A percentile compares a stretch with the other conserved stretches of the same genome.
Conservation (phyloP, 176 grass and related monocot species). For the Olyra latifolia region DNA sequence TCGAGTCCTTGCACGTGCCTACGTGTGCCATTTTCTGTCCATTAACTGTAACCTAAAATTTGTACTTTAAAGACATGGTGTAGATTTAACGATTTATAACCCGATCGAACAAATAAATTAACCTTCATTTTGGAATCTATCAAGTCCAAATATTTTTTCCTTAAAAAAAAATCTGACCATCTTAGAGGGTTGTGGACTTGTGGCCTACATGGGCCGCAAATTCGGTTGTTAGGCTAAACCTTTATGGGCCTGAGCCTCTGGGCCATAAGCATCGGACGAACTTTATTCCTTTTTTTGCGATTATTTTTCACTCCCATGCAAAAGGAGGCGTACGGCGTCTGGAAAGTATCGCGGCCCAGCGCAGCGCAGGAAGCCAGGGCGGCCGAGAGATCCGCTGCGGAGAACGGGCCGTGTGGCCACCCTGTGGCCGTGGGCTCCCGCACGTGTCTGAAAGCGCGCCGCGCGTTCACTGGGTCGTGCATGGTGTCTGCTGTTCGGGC, state of each 20-base stretch:
- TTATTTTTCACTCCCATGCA: not conserved
- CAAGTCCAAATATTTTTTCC: no score
- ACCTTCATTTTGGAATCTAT: no score
- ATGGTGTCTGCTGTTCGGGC: not conserved
- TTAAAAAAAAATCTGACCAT: not conserved
- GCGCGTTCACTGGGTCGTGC: not conserved
- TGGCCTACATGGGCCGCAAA: not conserved
- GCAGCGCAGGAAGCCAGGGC: not conserved
- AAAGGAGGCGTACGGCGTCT: not conserved
- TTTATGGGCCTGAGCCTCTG: not conserved
- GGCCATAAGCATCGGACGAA: not conserved
- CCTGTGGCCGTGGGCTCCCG: not conserved
- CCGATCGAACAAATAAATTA: not conserved
- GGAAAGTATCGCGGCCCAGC: slow-evolving; percentile 7
- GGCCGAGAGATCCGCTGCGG: not conserved
- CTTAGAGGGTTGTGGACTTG: not conserved
- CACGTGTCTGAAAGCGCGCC: not conserved
- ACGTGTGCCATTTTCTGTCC: not conserved
- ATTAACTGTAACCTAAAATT: not conserved
- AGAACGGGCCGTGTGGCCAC: not conserved
- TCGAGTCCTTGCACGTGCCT: not conserved
- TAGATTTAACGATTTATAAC: not conserved
- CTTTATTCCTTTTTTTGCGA: not conserved
- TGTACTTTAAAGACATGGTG: not conserved
- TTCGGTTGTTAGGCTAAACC: no score